Evolutionary conservation across 1,284 basidiomycete species (phyloP), one percentile per base, ranked within the genome.

Genomic region (Athelia psychrophila): DNA sequence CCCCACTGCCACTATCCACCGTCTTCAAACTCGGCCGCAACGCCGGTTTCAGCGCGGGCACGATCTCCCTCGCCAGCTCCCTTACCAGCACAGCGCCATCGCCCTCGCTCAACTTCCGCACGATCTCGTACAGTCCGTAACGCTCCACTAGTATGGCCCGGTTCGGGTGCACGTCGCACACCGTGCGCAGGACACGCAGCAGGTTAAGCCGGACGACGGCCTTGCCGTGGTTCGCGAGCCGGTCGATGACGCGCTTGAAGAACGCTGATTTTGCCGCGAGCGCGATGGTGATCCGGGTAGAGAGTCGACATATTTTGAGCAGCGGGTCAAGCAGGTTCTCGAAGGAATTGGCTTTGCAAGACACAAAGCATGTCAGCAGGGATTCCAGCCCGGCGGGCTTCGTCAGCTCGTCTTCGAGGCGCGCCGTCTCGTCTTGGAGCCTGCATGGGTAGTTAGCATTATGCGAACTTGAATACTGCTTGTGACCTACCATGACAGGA

Each of bases 271-370:
- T 89, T 56, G 74, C 74, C 25, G 92, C 84, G 52, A 98, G 79
- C 23, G 84, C 83, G 25, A 91, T 80, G 0, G 92, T 86, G 27
- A 98, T 69, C 2, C 77, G 70, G 1, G 79, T 80, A 0, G 95
- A 97, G 6, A 93, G 69, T 30, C 95, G 89, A 53, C 88, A 86
- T 50, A 98, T 88, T 76, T 97, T 94, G 61, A 93, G 80, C 71
- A 92, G 85, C 12, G 94, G 93, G 56, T 98, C 96, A 5, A 99
- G 80, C 19, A 98, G 77, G 60, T 93, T 94, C 69, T 98, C 96
- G 66, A 98, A 98, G 1, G 93, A 95, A 57, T 91, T 91, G 18
- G 91, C 86, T 65, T 95, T 94, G 20, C 93, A 86, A 3, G 85
- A 81, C 45, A 92, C 86, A 67, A 98, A 98, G 65, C 92, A 91